Conservation (phyloP, 192 early-diverging fungal genomes). For the Backusella mclennaniae region DNA sequence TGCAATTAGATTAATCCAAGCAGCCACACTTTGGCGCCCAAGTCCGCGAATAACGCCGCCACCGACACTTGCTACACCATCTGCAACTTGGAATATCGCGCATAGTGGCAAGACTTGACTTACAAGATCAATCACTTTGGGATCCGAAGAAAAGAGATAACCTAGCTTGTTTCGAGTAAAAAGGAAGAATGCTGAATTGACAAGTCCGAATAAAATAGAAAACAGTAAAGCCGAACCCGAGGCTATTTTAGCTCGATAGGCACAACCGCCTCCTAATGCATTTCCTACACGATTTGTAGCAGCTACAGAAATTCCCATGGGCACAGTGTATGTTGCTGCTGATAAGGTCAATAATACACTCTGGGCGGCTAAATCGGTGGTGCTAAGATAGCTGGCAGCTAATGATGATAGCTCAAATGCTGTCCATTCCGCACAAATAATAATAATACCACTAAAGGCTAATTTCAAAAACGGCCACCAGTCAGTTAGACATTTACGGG, state of each 20-base stretch:
- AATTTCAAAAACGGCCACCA: constrained; percentile 55
- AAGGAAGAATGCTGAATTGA: constrained; percentile 50
- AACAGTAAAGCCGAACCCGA: constrained; percentile 49
- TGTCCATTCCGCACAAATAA: constrained; percentile 73
- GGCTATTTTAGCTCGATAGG: constrained; percentile 48
- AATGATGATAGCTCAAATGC: constrained; percentile 70
- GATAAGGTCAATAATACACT: constrained; percentile 53
- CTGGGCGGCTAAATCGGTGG: constrained; percentile 51
- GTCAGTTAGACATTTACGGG: constrained; percentile 34
- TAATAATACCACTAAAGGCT: constrained; percentile 65
- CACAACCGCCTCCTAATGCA: constrained; percentile 53
- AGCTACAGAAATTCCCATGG: constrained; percentile 52
- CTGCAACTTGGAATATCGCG: constrained; percentile 65
- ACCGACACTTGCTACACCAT: constrained; percentile 46
- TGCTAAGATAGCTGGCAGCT: constrained; percentile 59
- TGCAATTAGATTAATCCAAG: constrained; percentile 48
- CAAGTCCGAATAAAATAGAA: constrained; percentile 44
- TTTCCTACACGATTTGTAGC: constrained; percentile 53
- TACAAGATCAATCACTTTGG: constrained; percentile 64
- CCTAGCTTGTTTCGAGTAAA: constrained; percentile 55
- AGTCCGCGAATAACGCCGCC: constrained; percentile 55
- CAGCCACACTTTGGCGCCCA: constrained; percentile 54
- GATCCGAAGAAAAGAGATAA: constrained; percentile 64
- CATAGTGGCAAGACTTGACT: constrained; percentile 71
- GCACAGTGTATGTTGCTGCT: constrained; percentile 47